phyloP scores from a whole-genome alignment of 306 rosid species.

The Castanea mollissima region DNA sequence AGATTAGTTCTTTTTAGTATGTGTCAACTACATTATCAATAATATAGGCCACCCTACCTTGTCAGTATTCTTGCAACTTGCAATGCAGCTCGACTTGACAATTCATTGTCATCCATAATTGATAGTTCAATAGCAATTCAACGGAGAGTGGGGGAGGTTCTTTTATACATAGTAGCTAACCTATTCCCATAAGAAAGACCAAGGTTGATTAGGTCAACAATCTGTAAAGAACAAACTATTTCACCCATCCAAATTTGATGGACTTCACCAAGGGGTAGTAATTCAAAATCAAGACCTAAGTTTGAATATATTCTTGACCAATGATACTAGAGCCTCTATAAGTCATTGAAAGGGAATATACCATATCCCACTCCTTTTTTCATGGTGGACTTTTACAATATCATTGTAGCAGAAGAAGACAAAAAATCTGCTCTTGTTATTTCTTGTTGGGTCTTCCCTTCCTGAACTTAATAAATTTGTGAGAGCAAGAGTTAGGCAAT shows the following conservation, averaged over 20 bases:
- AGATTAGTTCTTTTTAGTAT: neutral
- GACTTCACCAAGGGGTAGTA: too few relatives aligned
- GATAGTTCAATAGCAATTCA: neutral
- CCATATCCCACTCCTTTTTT: too few relatives aligned
- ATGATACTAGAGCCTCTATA: too few relatives aligned
- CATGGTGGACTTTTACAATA: too few relatives aligned
- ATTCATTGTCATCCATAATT: neutral
- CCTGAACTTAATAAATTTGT: neutral
- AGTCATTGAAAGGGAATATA: too few relatives aligned
- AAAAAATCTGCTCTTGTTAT: neutral
- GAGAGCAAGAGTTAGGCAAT: neutral
- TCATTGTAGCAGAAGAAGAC: neutral
- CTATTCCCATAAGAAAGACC: neutral
- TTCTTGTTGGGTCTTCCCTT: neutral
- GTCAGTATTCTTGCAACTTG: conserved; percentile 26
- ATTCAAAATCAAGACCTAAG: too few relatives aligned
- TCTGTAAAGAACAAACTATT: neutral
- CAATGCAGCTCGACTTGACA: conserved; percentile 6
- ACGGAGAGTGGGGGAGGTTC: neutral
- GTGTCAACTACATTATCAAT: conserved; percentile 9
- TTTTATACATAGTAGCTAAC: neutral
- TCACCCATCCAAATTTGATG: neutral
- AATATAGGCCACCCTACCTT: neutral
- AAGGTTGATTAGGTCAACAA: neutral
- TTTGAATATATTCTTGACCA: too few relatives aligned